Percentiles rank a stretch among this genome's conserved stretches.
phyloP scores from a whole-genome alignment of 176 grass and related monocot genomes.

The Aechmea fasciata region DNA sequence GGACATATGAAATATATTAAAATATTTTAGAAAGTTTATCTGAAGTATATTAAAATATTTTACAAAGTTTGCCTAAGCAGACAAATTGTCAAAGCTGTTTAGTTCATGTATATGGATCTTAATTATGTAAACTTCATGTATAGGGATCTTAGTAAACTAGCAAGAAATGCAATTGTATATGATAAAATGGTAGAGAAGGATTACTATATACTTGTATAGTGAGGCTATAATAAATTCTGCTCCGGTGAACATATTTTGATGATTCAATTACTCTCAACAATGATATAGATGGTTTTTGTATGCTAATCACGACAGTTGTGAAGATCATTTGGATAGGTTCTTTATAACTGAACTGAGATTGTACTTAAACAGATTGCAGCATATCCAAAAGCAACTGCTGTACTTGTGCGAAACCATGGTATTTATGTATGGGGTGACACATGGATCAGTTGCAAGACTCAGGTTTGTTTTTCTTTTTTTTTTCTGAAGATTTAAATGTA shows the following conservation, averaged over 20 bases:
- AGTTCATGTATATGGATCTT: neutral
- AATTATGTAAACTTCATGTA: neutral
- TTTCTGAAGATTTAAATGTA: neutral
- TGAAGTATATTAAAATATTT: neutral
- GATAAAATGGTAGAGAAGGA: neutral
- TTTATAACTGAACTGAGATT: neutral
- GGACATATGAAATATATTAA: neutral
- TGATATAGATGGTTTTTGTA: neutral
- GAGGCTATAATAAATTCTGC: neutral
- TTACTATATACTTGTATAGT: neutral
- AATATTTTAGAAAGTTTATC: neutral
- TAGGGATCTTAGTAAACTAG: neutral
- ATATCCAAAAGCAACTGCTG: slow-evolving; percentile 89
- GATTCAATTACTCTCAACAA: neutral
- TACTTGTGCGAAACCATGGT: slow-evolving; percentile 92
- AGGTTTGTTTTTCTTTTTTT: slow-evolving; percentile 39
- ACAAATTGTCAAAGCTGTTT: neutral
- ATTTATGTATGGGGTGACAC: slow-evolving; percentile 98
- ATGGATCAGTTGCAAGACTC: slow-evolving; percentile 95
- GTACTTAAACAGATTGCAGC: slow-evolving; percentile 58
- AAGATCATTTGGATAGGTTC: neutral
- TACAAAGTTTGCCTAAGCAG: neutral
- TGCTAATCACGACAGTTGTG: slow-evolving; percentile 4
- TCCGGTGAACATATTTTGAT: neutral
- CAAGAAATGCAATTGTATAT: neutral